Conservation (phyloP, 2,329 filamentous ascomycete species). For the Pseudovirgaria hyperparasitica region DNA sequence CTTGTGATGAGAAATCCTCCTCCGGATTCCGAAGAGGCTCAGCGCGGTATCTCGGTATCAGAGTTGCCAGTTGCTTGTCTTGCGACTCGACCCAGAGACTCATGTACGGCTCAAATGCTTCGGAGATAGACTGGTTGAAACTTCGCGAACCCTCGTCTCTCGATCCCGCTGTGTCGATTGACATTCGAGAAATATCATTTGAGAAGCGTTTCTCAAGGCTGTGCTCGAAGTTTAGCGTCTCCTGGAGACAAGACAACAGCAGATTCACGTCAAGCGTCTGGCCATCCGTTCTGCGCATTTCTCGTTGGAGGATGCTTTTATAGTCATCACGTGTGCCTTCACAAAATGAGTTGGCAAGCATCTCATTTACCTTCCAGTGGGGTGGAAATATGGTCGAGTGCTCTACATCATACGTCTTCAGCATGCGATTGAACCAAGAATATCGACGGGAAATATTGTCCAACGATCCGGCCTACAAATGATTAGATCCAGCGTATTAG, state of each 20-base stretch:
- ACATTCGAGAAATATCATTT: conserved; percentile 53
- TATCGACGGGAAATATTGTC: conserved; percentile 95
- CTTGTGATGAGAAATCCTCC: conserved; percentile 83
- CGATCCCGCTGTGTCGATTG: conserved; percentile 80
- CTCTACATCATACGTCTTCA: conserved; percentile 92
- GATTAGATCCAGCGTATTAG: conserved; percentile 8
- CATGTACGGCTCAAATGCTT: conserved; percentile 93
- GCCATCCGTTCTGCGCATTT: conserved; percentile 66
- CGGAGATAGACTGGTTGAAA: conserved; percentile 85
- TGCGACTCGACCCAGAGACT: conserved; percentile 96
- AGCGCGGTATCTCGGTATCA: conserved; percentile 78
- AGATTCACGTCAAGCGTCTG: conserved; percentile 81
- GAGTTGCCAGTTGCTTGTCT: conserved; percentile 68
- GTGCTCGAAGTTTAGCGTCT: conserved; percentile 95
- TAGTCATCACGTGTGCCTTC: conserved; percentile 94
- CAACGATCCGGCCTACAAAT: conserved; percentile 58
- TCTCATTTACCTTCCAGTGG: conserved; percentile 82
- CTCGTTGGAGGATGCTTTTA: conserved; percentile 79
- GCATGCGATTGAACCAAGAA: conserved; percentile 90
- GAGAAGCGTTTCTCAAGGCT: conserved; percentile 74
- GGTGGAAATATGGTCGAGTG: conserved; percentile 78
- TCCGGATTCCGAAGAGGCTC: conserved; percentile 70
- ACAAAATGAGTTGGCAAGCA: conserved; percentile 82
- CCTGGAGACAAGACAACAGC: conserved; percentile 76
- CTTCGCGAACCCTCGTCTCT: conserved; percentile 61